Base-by-base conservation (phyloP, 2,329 filamentous ascomycete genomes). In the Phialemonium atrogriseum region DNA sequence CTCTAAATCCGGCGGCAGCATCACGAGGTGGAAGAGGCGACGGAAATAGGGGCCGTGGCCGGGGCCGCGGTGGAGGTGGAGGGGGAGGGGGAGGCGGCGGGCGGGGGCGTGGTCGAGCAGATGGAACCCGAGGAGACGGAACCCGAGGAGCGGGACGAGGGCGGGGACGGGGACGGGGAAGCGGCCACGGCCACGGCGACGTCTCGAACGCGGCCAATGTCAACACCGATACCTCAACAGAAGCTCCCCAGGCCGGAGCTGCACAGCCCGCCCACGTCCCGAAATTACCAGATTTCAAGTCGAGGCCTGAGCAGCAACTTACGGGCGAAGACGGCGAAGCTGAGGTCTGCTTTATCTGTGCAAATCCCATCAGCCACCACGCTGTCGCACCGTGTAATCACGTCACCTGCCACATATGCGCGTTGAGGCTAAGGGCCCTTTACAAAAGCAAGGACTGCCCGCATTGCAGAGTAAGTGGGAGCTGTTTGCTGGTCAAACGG, bases 391-490 rank as follows among this genome's bases (percentile, higher is more conserved):
- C 91, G 13, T 98, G 91, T 61, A 96, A 95, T 57, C 91, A 98
- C 60, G 75, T 84, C 35, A 95, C 89, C 29, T 98, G 91, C 54
- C 91, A 98, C 60, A 94, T 96, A 43, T 98, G 91, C 57, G 81
- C 87, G 8, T 63, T 98, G 45, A 76, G 91, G 37, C 76, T 96
- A 74, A 76, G 91, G 46, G 91, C 89, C 1, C 64, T 98, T 26
- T 98, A 96, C 62, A 96, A 95, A 66, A 93, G 80, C 38, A 94
- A 94, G 57, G 84, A 88, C 42, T 98, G 91, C 59, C 84, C 88
- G n/a, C 88, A 96, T 57, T 98, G 91, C 55, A 72, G 91, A 51
- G 84, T 88, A 69, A 46, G 80, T 66, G 7, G 16, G 27, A 16
- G 28, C 8, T 22, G 7, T 10, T 10, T 20, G 30, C 12, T 15